phyloP scores from a whole-genome alignment of 345 rosid genomes.

The Ceriops zippeliana region DNA sequence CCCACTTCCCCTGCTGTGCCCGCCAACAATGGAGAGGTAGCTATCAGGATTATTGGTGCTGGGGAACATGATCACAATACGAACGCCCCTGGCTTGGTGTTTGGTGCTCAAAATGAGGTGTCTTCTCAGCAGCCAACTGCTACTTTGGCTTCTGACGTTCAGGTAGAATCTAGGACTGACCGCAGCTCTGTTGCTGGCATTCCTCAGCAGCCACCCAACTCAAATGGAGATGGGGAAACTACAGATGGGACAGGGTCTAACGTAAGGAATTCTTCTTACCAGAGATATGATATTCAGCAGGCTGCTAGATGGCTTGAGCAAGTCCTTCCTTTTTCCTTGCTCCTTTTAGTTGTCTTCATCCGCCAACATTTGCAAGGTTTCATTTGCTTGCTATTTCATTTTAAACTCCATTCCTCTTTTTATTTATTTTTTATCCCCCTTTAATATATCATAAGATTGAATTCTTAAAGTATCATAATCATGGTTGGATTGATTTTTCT shows the following conservation, averaged over 20 bases:
- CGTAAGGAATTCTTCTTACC: conserved; percentile 80
- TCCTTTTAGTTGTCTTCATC: conserved; percentile 92
- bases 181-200: conserved; percentile 40
- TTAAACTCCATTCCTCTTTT: background rate
- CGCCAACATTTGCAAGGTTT: conserved; percentile 99
- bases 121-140: conserved; percentile 23
- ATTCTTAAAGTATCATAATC: no score
- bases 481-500: background rate
- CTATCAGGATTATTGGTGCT: conserved; percentile 90
- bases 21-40: conserved; percentile 66
- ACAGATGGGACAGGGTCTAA: conserved; percentile 50
- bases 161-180: conserved; percentile 46
- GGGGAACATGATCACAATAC: conserved; percentile 61
- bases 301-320: conserved; percentile 99
- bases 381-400: background rate
- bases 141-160: conserved; percentile 32
- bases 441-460: background rate
- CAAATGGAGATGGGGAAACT: conserved; percentile 43
- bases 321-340: conserved; percentile 93
- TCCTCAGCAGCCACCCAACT: conserved; percentile 35
- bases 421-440: background rate
- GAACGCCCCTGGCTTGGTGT: conserved; percentile 52
- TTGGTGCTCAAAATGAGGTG: conserved; percentile 35
- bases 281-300: conserved; percentile 98
- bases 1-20: conserved; percentile 23